Base-by-base conservation (phyloP, 2,329 filamentous ascomycete species). In the Neofusicoccum cordaticola region DNA sequence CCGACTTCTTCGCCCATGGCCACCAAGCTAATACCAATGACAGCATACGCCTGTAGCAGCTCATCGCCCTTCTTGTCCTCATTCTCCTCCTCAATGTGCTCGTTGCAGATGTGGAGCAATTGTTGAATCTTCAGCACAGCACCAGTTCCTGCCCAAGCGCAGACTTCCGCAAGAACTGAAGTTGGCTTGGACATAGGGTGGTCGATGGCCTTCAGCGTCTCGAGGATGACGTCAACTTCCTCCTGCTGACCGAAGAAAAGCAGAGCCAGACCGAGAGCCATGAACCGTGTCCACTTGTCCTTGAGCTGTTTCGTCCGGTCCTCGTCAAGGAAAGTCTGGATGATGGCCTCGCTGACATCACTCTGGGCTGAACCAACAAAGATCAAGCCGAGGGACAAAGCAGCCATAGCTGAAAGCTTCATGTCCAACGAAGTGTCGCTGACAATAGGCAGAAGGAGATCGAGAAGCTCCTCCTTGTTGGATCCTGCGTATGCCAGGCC, bases 1-100 rank as follows among this genome's bases (percentile, higher is more conserved):
- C 96, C 96, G 64, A 99, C 89, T 66, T 99, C 96, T 77, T 99
- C 95, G 66, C 95, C 95, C 95, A 99, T 99, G 15, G 94, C 90
- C 65, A 99, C 95, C 63, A 99, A 83, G 12, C 92, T 94, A 65
- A 99, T 88, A 71, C 95, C 96, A 65, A 99, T 85, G 2, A 99
- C 94, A 64, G 95, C 95, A 74, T 99, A 99, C 3, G 93, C 91
- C 78, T 99, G 96, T 52, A 97, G 88, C 63, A 99, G 84, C 80
- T 98, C 94, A 70, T 98, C 94, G 31, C 92, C 92, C 82, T 95
- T 95, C 84, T 96, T 96, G 70, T 82, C 79, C 70, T 96, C 92
- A 45, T 96, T 93, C 62, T 91, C 90, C 69, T 97, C 94, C 71
- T 98, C 95, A 68, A 97, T 90, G 73, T 97, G 92, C 79, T 98